Evolutionary conservation across 2,329 filamentous ascomycete genomes (phyloP).

Genomic region (Paraphaeosphaeria minitans): DNA sequence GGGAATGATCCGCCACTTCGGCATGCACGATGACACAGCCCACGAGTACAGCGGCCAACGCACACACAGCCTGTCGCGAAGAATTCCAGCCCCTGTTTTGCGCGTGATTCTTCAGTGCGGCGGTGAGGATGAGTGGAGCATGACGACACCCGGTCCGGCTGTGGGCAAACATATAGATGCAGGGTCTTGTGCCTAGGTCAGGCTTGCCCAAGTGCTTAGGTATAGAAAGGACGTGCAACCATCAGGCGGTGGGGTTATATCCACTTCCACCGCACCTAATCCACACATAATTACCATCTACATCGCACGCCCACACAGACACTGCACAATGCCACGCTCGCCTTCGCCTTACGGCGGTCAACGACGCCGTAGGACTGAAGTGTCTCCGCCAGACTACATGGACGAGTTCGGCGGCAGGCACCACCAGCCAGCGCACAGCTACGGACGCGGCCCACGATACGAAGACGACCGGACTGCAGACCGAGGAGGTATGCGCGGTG

Average conservation of each 20-base stretch:
- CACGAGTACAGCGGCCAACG: neutral
- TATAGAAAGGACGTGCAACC: slow-evolving; percentile 1
- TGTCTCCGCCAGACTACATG: slow-evolving; percentile 8
- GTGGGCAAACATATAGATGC: neutral
- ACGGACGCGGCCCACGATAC: neutral
- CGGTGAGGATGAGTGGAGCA: slow-evolving; percentile 7
- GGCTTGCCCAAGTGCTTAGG: slow-evolving; percentile 1
- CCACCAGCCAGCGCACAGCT: slow-evolving; percentile 1
- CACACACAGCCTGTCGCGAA: slow-evolving; percentile 2
- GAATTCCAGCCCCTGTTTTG: neutral
- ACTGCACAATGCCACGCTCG: slow-evolving; percentile 6
- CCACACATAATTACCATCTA: neutral
- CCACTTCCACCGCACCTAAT: neutral
- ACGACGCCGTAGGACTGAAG: neutral
- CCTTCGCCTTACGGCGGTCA: slow-evolving; percentile 4
- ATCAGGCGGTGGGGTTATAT: neutral
- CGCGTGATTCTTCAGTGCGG: slow-evolving; percentile 1
- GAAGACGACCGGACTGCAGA: neutral
- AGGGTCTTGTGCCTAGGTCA: slow-evolving; percentile 9
- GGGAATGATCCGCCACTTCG: neutral
- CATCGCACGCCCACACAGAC: neutral
- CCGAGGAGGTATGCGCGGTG: slow-evolving; percentile 1
- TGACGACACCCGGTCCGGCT: slow-evolving; percentile 2
- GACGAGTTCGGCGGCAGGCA: slow-evolving; percentile 7
- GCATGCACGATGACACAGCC: slow-evolving; percentile 11